phyloP scores from a whole-genome alignment of 2,329 filamentous ascomycete genomes.

The Monilinia laxa region DNA sequence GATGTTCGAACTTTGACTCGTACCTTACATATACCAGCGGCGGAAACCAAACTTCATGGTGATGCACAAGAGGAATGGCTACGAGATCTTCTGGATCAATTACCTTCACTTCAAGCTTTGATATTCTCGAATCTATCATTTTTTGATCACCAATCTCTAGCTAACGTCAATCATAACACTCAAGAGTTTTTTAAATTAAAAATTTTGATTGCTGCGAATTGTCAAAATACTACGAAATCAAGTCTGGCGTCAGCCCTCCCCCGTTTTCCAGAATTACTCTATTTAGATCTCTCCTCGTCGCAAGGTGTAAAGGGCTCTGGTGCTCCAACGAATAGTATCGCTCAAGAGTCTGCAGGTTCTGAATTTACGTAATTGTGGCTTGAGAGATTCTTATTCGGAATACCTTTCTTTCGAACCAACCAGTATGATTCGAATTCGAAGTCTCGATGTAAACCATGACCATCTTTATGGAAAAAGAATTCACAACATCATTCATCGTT shows the following conservation, averaged over 20 bases:
- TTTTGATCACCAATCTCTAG: slow-evolving; percentile 32
- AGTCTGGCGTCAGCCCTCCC: slow-evolving; percentile 27
- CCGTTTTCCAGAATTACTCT: slow-evolving; percentile 31
- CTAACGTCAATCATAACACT: slow-evolving; percentile 23
- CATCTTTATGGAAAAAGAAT: too few species aligned
- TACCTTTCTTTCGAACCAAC: slow-evolving; percentile 22
- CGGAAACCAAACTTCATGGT: slow-evolving; percentile 30
- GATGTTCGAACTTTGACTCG: slow-evolving; percentile 28
- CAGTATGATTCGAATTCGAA: too few species aligned
- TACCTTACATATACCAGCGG: slow-evolving; percentile 32
- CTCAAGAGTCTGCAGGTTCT: slow-evolving; percentile 28
- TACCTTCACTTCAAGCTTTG: slow-evolving; percentile 30
- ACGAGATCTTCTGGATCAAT: slow-evolving; percentile 29
- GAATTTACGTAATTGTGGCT: slow-evolving; percentile 29
- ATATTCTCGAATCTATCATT: slow-evolving; percentile 30
- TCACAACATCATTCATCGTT: too few species aligned
- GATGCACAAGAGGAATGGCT: slow-evolving; percentile 31
- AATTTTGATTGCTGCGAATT: slow-evolving; percentile 29
- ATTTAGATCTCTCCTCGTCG: slow-evolving; percentile 30
- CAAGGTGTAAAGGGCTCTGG: slow-evolving; percentile 28
- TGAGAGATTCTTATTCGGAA: slow-evolving; percentile 30
- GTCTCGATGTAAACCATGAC: too few species aligned
- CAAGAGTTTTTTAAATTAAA: slow-evolving; percentile 25
- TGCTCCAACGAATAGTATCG: slow-evolving; percentile 28
- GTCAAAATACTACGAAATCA: slow-evolving; percentile 30